These are phyloP conservation scores for Sporothrix euskadiensis DNA, from an alignment of 2,329 filamentous ascomycete species.

Conservation along the genomic window DNA sequence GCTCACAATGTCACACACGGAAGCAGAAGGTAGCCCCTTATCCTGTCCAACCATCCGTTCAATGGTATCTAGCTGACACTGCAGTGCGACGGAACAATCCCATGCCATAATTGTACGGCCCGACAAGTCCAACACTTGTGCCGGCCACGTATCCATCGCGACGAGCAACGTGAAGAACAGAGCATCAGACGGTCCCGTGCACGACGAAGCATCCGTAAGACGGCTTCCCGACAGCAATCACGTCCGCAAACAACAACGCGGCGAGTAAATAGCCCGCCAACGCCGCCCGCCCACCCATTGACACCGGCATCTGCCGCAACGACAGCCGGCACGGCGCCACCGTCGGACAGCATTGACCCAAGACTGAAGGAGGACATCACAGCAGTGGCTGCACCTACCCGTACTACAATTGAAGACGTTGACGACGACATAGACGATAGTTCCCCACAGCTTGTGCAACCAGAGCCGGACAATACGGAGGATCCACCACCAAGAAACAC, in stretches of 20 bases:
- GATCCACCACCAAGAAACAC: neutral
- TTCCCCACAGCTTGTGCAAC: neutral
- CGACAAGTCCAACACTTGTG: slow-evolving; percentile 14
- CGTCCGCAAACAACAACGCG: neutral
- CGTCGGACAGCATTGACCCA: neutral
- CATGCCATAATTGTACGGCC: slow-evolving; percentile 5
- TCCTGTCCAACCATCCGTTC: neutral
- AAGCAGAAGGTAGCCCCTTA: slow-evolving; percentile 16
- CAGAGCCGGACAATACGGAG: neutral
- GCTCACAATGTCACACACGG: slow-evolving; percentile 8
- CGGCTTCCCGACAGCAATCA: neutral
- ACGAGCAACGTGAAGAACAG: slow-evolving; percentile 6
- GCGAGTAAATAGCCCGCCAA: neutral
- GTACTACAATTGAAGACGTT: neutral
- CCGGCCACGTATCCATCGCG: neutral
- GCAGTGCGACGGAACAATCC: neutral
- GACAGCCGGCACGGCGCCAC: neutral
- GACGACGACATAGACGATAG: neutral
- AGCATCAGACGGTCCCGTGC: neutral
- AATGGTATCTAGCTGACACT: neutral
- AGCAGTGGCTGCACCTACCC: neutral
- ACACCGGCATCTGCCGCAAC: neutral
- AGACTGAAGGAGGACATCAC: neutral
- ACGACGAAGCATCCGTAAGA: neutral
- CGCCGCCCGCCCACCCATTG: neutral